A percentile compares a stretch with the other conserved stretches of the same genome.
These are phyloP conservation scores for Carex parvula DNA, from an alignment of 176 grass and related monocot genomes.

Conservation along the genomic window DNA sequence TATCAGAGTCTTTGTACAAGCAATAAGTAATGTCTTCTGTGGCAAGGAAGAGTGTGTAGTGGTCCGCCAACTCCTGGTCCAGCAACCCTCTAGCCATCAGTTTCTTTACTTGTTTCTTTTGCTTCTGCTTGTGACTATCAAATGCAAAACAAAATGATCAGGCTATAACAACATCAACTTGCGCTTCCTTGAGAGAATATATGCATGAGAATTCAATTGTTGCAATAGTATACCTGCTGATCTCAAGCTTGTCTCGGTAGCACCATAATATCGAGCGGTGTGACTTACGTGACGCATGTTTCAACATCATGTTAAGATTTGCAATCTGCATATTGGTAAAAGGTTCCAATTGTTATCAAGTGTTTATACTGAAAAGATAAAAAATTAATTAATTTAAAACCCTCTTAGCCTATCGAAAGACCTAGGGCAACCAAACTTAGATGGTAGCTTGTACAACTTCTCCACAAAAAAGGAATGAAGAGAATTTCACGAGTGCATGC, in stretches of 20 bases:
- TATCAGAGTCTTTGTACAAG: slow-evolving; percentile 77
- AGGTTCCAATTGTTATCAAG: slow-evolving; percentile 14
- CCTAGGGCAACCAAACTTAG: not conserved
- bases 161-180: not conserved
- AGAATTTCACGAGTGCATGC: not conserved
- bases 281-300: slow-evolving; percentile 72
- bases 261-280: slow-evolving; percentile 80
- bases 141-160: slow-evolving; percentile 10
- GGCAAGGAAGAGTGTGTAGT: slow-evolving; percentile 81
- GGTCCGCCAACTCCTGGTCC: slow-evolving; percentile 87
- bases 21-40: slow-evolving; percentile 81
- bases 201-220: not conserved
- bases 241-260: slow-evolving; percentile 86
- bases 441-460: not conserved
- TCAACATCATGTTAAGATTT: slow-evolving; percentile 88
- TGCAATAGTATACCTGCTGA: slow-evolving; percentile 60
- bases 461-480: not conserved
- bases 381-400: not conserved
- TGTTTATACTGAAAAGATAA: not conserved
- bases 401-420: not conserved
- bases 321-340: slow-evolving; percentile 21
- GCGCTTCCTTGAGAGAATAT: not conserved
- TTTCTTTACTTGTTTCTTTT: slow-evolving; percentile 91
- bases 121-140: slow-evolving; percentile 78
- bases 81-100: slow-evolving; percentile 76